Conservation (phyloP, 2,329 filamentous ascomycete genomes). For the Botryosphaeria dothidea region DNA sequence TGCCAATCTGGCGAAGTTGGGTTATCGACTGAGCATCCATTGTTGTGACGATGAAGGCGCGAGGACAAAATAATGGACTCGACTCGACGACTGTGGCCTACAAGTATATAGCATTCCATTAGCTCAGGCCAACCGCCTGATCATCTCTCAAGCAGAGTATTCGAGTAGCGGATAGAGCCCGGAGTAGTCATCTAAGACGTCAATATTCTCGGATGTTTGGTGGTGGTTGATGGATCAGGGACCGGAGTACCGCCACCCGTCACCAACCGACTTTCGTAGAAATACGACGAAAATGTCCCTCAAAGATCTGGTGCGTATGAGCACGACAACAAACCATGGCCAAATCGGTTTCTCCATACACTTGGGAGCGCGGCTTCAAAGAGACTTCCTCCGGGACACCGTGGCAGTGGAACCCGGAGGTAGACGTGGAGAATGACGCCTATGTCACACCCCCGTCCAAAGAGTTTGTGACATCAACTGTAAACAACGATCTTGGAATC, state of each 20-base stretch:
- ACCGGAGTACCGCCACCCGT: background rate
- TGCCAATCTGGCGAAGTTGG: background rate
- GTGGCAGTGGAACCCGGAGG: background rate
- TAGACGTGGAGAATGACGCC: background rate
- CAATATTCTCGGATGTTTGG: no score
- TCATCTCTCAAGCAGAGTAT: no score
- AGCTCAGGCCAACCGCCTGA: no score
- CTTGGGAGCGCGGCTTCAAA: slow-evolving; percentile 12
- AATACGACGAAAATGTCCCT: no score
- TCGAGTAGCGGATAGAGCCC: no score
- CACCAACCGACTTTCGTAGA: background rate
- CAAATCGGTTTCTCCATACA: slow-evolving; percentile 1
- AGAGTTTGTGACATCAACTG: background rate
- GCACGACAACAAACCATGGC: slow-evolving; percentile 12
- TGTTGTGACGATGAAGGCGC: background rate
- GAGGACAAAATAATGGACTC: background rate
- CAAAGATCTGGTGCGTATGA: no score
- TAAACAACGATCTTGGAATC: slow-evolving; percentile 30
- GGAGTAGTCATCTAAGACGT: no score
- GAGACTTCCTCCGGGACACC: background rate
- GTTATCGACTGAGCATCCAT: background rate
- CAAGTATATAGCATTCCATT: no score
- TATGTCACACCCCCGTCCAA: slow-evolving; percentile 4
- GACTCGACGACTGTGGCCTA: no score
- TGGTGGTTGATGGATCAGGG: background rate